Evolutionary conservation across 805 yeast species (phyloP), one percentile per base, ranked within the genome.

Genomic region (Barnettozyma sucrosica): DNA sequence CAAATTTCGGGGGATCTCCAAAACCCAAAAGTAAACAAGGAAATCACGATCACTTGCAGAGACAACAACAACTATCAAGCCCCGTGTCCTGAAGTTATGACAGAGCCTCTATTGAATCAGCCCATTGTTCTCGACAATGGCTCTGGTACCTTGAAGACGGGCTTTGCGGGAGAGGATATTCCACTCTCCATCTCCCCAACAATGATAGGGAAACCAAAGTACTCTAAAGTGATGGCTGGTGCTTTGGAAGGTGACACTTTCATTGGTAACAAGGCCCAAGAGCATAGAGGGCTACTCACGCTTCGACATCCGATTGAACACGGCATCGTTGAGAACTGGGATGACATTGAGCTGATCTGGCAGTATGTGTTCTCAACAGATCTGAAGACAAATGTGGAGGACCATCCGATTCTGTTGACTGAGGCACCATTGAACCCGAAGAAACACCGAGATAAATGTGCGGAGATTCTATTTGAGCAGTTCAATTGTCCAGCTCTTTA

Each of bases 401-500:
- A 89, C 39, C 97, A 92, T 66, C 97, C 97, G 1, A 68, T 90
- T 11, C 69, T 90, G 42, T 70, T 90, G 23, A 90, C 97, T 0
- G 97, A 90, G 61, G 90, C 96, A 1, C 96, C 97, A 7, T 66
- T 89, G 50, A 88, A 88, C 56, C 92, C 96, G 18, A 69, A 80
- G 61, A 81, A 79, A 59, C 89, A 92, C 66, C 76, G 97, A 62
- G 96, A 89, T 63, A 76, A 76, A 41, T 89, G 90, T 92, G 88
- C 92, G 58, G 89, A 87, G 55, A 85, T 87, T 11, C 84, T 90
- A 85, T 88, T 89, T 69, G 97, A 90, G 63, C 83, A 83, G 59
- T 90, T 89, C 66, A 79, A 81, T 50, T 85, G 88, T 66, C 89
- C 90, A 23, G 97, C 97, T 3, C 89, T 90, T 6, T 90, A 92